Evolutionary conservation across 257 asterid genomes (phyloP).

Genomic region (Solanum sitiens): DNA sequence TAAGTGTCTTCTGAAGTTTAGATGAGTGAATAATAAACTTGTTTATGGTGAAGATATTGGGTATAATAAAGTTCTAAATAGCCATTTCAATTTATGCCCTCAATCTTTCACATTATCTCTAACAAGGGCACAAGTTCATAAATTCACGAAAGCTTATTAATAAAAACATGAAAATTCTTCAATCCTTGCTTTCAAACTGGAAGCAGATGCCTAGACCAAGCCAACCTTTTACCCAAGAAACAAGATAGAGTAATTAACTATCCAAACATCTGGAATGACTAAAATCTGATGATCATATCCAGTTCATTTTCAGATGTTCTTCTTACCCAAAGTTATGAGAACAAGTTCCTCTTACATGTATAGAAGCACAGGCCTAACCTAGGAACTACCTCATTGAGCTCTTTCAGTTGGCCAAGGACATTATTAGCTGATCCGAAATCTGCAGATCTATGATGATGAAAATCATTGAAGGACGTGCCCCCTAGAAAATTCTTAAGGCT

Average conservation of each 20-base stretch:
- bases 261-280: neutral
- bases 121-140: neutral
- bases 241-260: neutral
- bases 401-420: neutral
- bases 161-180: neutral
- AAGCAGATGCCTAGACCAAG: neutral
- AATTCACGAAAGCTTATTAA: neutral
- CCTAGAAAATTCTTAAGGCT: neutral
- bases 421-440: neutral
- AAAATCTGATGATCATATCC: neutral
- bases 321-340: neutral
- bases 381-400: neutral
- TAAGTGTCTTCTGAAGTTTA: too few relatives aligned
- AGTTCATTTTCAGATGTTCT: neutral
- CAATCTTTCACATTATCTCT: neutral
- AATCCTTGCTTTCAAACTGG: neutral
- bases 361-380: neutral
- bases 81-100: neutral
- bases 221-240: neutral
- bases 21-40: neutral
- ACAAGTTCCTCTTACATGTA: neutral
- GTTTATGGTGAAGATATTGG: neutral
- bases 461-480: neutral
- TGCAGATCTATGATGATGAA: neutral
- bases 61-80: neutral